These are phyloP conservation scores for Glebionis coronaria DNA, from an alignment of 129 eudicot species.

Conservation along the genomic window DNA sequence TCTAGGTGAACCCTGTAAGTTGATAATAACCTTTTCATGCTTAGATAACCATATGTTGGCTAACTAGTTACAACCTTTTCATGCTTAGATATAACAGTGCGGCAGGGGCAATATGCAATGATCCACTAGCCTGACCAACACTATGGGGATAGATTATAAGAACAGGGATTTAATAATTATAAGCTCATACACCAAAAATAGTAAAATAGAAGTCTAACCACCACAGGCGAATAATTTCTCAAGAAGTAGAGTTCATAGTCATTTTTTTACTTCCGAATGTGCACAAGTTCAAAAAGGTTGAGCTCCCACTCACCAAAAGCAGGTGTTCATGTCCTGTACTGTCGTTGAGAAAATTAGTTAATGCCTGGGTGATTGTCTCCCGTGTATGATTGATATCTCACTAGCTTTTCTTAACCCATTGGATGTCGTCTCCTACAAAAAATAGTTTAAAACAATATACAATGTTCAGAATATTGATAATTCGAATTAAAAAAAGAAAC, in stretches of 20 bases:
- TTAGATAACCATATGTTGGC: no score
- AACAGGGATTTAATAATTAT: conserved; percentile 2
- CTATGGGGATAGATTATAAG: neutral
- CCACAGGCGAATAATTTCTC: conserved; percentile 13
- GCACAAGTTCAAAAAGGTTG: conserved; percentile 15
- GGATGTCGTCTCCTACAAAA: conserved; percentile 32
- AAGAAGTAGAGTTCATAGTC: conserved; percentile 6
- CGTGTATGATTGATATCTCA: neutral
- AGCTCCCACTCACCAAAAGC: neutral
- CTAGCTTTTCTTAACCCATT: conserved; percentile 22
- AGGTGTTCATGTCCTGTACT: conserved; percentile 12
- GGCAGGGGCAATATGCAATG: no score
- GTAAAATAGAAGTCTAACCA: neutral
- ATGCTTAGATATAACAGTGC: no score
- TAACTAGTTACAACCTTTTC: no score
- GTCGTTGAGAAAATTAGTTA: conserved; percentile 25
- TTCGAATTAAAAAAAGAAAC: no score
- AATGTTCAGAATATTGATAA: neutral
- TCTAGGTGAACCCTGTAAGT: no score
- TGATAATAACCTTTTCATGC: no score
- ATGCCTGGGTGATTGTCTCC: conserved; percentile 17
- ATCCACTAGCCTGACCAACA: neutral
- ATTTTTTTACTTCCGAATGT: conserved; percentile 12
- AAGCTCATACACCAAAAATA: neutral
- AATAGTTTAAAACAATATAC: neutral